These are phyloP conservation scores for Macrolepiota fuliginosa DNA, from an alignment of 768 basidiomycete genomes.

Conservation along the genomic window DNA sequence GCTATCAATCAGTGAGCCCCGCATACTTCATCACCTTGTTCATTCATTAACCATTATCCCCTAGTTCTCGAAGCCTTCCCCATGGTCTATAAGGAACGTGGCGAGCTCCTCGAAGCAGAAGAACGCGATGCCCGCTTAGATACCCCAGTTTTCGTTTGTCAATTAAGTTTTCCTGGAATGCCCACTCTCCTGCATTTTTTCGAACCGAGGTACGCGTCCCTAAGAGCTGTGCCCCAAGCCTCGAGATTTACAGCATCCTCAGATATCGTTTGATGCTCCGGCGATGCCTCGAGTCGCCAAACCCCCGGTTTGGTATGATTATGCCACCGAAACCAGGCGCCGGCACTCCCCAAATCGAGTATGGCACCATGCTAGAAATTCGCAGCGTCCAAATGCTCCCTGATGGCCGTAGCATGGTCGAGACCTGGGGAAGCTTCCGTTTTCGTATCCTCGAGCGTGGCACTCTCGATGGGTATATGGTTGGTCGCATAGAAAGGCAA, in stretches of 20 bases:
- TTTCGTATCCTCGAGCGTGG: conserved; percentile 88
- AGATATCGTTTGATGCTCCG: conserved; percentile 96
- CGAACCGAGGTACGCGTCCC: conserved; percentile 64
- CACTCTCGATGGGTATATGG: conserved; percentile 85
- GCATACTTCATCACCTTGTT: not conserved
- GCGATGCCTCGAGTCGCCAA: conserved; percentile 77
- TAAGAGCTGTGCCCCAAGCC: conserved; percentile 4
- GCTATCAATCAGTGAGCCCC: conserved; percentile 59
- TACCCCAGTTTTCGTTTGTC: conserved; percentile 90
- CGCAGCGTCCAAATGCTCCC: conserved; percentile 80
- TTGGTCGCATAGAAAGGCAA: conserved; percentile 72
- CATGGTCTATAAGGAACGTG: conserved; percentile 56
- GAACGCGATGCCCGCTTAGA: conserved; percentile 77
- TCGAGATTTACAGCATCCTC: not conserved
- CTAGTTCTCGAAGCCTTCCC: conserved; percentile 73
- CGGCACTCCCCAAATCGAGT: conserved; percentile 50
- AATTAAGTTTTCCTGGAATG: conserved; percentile 87
- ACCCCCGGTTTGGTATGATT: conserved; percentile 91
- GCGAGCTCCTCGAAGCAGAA: conserved; percentile 63
- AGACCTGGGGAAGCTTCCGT: conserved; percentile 59
- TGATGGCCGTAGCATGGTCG: conserved; percentile 87
- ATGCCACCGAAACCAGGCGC: conserved; percentile 55
- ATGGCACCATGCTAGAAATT: conserved; percentile 94
- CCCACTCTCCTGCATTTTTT: conserved; percentile 91
- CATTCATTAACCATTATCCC: conserved; percentile 10